Conservation (phyloP, 2,329 filamentous ascomycete species). For the Trichoderma brevicompactum region DNA sequence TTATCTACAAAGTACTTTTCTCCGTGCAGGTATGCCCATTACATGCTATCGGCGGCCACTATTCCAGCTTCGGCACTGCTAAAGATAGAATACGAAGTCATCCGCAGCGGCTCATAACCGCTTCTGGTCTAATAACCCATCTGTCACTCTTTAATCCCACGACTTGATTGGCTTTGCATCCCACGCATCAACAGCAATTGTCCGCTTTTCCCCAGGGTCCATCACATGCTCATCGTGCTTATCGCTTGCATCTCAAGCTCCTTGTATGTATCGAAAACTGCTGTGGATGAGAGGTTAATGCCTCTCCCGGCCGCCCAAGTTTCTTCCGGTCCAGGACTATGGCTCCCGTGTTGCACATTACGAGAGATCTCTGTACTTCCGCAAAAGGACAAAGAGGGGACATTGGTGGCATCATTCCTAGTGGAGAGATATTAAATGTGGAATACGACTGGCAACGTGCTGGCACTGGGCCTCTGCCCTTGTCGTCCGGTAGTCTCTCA, state of each 20-base stretch:
- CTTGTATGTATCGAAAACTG: not conserved
- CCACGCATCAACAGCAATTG: not conserved
- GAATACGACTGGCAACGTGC: not conserved
- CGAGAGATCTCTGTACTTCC: not conserved
- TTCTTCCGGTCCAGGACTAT: not conserved
- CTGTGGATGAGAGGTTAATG: not conserved
- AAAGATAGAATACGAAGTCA: conserved; percentile 27
- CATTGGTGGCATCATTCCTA: not conserved
- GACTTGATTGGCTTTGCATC: not conserved
- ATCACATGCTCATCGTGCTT: not conserved
- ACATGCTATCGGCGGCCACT: not conserved
- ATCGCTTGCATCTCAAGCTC: not conserved
- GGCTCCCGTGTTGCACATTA: not conserved
- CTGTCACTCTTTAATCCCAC: not conserved
- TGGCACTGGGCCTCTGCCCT: not conserved
- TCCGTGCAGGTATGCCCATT: no score
- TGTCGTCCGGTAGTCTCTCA: not conserved
- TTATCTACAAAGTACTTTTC: not conserved
- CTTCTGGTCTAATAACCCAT: no score
- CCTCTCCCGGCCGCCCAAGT: not conserved
- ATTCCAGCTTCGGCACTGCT: conserved; percentile 6
- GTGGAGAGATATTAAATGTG: no score
- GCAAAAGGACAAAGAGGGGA: not conserved
- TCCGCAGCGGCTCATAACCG: not conserved
- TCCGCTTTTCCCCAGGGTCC: no score